phyloP scores from a whole-genome alignment of 306 rosid species.

The Vigna reflexopilosa region DNA sequence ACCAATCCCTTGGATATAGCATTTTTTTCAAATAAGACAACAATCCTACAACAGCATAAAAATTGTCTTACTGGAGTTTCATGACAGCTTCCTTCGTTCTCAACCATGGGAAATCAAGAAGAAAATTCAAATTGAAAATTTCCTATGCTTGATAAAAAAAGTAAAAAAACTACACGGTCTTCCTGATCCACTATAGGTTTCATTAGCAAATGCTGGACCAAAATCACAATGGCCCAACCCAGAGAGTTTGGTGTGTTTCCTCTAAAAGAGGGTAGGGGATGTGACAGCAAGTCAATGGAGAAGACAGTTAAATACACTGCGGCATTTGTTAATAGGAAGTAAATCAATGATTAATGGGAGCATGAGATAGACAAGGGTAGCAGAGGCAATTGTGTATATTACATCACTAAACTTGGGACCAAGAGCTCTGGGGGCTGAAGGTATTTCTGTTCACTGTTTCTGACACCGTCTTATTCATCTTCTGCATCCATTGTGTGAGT shows the following conservation, averaged over 20 bases:
- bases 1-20: not conserved
- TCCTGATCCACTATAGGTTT: not conserved
- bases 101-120: not conserved
- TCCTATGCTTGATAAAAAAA: not conserved
- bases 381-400: not conserved
- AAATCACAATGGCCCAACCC: not conserved
- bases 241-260: not conserved
- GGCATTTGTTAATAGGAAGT: not conserved
- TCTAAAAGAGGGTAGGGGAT: not conserved
- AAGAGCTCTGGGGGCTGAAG: not conserved
- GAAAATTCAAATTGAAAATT: not conserved
- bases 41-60: constrained; percentile 22
- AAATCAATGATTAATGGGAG: not conserved
- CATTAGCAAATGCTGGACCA: not conserved
- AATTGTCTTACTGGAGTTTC: not conserved
- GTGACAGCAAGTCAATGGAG: not conserved
- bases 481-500: not conserved
- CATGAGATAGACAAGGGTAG: not conserved
- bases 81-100: constrained; percentile 6
- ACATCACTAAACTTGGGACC: not conserved
- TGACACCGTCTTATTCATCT: not conserved
- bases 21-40: not conserved
- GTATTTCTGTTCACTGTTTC: not conserved
- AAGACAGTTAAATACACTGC: not conserved
- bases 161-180: not conserved